A percentile compares a stretch with the other conserved stretches of the same genome.
Conservation (phyloP, 352 stramenopile genomes). For the Phytophthora gonapodyides region DNA sequence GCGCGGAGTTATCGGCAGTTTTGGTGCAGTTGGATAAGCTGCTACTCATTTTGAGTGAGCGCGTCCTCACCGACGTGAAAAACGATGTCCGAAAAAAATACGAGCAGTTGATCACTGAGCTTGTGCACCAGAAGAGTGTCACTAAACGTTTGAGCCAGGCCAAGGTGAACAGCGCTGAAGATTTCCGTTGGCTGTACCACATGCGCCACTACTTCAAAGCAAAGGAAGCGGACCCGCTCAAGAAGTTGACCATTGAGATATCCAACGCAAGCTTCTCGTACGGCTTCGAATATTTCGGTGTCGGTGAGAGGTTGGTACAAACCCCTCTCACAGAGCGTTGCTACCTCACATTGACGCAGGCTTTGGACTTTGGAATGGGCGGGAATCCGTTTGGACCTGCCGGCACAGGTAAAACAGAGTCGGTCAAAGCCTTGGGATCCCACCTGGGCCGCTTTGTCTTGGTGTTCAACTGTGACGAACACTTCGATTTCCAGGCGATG, state of each 20-base stretch:
- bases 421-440: constrained; percentile 98
- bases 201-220: constrained; percentile 98
- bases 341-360: constrained; percentile 99
- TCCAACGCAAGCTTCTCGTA: constrained; percentile 99
- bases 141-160: constrained; percentile 92
- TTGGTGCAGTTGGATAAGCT: constrained; percentile 79
- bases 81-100: constrained; percentile 98
- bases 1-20: constrained; percentile 46
- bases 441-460: constrained; percentile 99
- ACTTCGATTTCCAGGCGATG: constrained; percentile 99
- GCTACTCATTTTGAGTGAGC: constrained; percentile 96
- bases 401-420: constrained; percentile 99
- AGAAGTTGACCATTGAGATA: constrained; percentile 97
- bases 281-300: constrained; percentile 99
- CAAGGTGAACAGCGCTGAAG: constrained; percentile 78
- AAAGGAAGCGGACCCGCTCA: constrained; percentile 78
- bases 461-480: constrained; percentile 99
- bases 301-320: constrained; percentile 99
- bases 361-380: constrained; percentile 98
- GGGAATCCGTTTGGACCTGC: constrained; percentile 99
- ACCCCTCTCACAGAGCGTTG: constrained; percentile 99
- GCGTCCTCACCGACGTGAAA: constrained; percentile 94
- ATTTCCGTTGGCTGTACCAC: constrained; percentile 99
- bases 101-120: constrained; percentile 99
- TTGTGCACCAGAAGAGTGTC: constrained; percentile 99